phyloP scores from a whole-genome alignment of 257 asterid species.

The Solanum phureja region DNA sequence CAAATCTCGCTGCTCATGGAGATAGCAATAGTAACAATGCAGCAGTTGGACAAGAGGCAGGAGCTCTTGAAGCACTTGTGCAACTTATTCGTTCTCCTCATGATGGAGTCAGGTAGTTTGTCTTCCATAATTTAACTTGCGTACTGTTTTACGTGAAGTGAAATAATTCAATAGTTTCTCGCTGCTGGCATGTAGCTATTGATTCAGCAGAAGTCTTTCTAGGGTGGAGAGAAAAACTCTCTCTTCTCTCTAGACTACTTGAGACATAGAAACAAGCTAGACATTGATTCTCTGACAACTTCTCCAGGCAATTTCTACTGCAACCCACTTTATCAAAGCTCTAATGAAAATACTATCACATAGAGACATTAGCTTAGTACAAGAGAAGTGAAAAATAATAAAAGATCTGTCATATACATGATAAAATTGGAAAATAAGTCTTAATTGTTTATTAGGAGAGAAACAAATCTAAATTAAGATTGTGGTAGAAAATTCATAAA shows the following conservation, averaged over 20 bases:
- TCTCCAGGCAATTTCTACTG: neutral
- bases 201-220: neutral
- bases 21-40: slow-evolving; percentile 77
- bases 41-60: slow-evolving; percentile 72
- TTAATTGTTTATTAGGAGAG: neutral
- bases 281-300: neutral
- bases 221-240: neutral
- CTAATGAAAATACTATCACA: neutral
- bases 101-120: slow-evolving; percentile 69
- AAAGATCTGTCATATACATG: neutral
- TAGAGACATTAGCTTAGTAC: neutral
- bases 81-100: slow-evolving; percentile 62
- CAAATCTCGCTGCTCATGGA: slow-evolving; percentile 87
- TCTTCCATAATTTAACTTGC: neutral
- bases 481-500: neutral
- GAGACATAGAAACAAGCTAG: neutral
- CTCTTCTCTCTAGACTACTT: neutral
- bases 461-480: neutral
- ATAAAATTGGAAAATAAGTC: neutral
- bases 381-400: neutral
- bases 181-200: neutral
- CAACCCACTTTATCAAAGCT: neutral
- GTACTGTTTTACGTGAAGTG: neutral
- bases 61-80: slow-evolving; percentile 83
- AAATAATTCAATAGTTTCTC: neutral